Percentiles rank a stretch among this genome's conserved stretches.
Conservation (phyloP, 805 yeast genomes). For the Priceomyces haplophilus region DNA sequence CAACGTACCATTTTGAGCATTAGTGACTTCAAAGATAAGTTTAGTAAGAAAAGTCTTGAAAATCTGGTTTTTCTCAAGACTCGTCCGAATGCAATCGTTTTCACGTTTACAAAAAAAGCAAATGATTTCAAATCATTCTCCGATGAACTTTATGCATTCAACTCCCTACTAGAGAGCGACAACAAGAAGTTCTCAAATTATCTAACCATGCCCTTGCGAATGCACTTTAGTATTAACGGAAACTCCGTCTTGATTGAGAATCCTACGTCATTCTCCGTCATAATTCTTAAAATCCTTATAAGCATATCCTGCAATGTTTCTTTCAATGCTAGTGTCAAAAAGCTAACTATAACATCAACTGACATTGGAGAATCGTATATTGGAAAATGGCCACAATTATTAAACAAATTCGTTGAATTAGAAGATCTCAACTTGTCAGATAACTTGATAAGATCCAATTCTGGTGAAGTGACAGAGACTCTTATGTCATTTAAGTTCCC, state of each 20-base stretch:
- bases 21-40: slow-evolving; percentile 11
- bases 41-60: slow-evolving; percentile 5
- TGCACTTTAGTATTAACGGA: slow-evolving; percentile 26
- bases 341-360: slow-evolving; percentile 26
- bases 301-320: slow-evolving; percentile 14
- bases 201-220: slow-evolving; percentile 15
- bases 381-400: slow-evolving; percentile 29
- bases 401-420: slow-evolving; percentile 21
- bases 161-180: slow-evolving; percentile 15
- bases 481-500: slow-evolving; percentile 22
- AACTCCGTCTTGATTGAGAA: slow-evolving; percentile 24
- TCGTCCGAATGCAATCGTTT: slow-evolving; percentile 20
- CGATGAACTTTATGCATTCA: slow-evolving; percentile 18
- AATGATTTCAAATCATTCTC: slow-evolving; percentile 23
- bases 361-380: slow-evolving; percentile 34
- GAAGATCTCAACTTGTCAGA: slow-evolving; percentile 22
- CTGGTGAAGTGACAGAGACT: slow-evolving; percentile 15
- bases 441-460: slow-evolving; percentile 19
- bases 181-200: slow-evolving; percentile 13
- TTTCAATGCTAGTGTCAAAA: slow-evolving; percentile 10
- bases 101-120: slow-evolving; percentile 18
- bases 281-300: slow-evolving; percentile 27
- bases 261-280: slow-evolving; percentile 31
- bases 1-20: slow-evolving; percentile 14
- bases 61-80: slow-evolving; percentile 11